Percentiles rank a stretch among this genome's conserved stretches.
Conservation (phyloP, 2,329 filamentous ascomycete genomes). For the Clarireedia hainanense region DNA sequence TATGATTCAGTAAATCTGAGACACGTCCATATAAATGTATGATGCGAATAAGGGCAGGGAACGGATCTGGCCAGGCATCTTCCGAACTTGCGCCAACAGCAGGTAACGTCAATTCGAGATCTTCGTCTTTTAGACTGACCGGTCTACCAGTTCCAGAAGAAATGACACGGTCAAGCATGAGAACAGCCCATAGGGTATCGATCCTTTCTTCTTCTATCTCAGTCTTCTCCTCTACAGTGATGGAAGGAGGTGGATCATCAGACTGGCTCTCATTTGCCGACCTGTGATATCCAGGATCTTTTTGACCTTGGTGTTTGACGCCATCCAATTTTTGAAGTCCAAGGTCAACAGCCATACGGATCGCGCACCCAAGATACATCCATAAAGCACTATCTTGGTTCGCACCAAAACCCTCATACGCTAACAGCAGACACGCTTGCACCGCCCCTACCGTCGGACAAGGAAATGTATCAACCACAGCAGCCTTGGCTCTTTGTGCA, state of each 20-base stretch:
- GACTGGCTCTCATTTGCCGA: slow-evolving; percentile 36
- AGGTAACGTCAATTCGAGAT: slow-evolving; percentile 72
- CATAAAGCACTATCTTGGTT: slow-evolving; percentile 84
- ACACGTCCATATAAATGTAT: slow-evolving; percentile 81
- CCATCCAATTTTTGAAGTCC: slow-evolving; percentile 78
- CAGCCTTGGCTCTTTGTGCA: slow-evolving; percentile 74
- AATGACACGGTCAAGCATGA: slow-evolving; percentile 79
- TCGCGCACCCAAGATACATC: slow-evolving; percentile 88
- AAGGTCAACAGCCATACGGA: slow-evolving; percentile 72
- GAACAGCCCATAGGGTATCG: slow-evolving; percentile 86
- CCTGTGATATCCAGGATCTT: slow-evolving; percentile 28
- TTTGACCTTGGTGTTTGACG: slow-evolving; percentile 43
- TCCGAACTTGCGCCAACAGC: slow-evolving; percentile 40
- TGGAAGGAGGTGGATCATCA: slow-evolving; percentile 29
- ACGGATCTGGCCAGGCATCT: slow-evolving; percentile 63
- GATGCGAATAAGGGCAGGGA: slow-evolving; percentile 73
- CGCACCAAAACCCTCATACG: slow-evolving; percentile 83
- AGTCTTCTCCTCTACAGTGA: slow-evolving; percentile 42
- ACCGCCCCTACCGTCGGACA: slow-evolving; percentile 78
- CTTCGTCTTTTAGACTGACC: slow-evolving; percentile 75
- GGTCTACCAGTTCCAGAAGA: slow-evolving; percentile 80
- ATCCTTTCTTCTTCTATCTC: slow-evolving; percentile 73
- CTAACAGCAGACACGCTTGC: slow-evolving; percentile 74
- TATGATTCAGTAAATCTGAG: slow-evolving; percentile 77
- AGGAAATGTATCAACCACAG: slow-evolving; percentile 73